Conservation (phyloP, 1,284 basidiomycete species). For the Cutaneotrichosporon dermatis region DNA sequence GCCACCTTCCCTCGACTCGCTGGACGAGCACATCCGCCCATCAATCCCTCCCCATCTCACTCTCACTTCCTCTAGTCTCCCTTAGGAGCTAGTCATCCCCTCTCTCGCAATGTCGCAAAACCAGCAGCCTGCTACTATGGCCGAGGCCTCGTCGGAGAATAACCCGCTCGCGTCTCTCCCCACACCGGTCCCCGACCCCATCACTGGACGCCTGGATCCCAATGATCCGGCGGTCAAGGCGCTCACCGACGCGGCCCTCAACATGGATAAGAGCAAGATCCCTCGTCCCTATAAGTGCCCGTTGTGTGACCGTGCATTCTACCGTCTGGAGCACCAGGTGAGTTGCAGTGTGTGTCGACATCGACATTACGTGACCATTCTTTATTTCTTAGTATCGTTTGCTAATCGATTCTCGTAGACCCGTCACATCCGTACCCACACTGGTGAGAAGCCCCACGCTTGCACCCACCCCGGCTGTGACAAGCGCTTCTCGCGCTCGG, state of each 20-base stretch:
- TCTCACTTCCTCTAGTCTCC: not conserved
- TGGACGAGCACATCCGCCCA: not conserved
- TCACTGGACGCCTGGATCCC: constrained; percentile 49
- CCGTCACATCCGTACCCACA: constrained; percentile 95
- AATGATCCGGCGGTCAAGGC: constrained; percentile 51
- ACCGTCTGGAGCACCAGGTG: constrained; percentile 87
- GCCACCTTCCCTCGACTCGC: not conserved
- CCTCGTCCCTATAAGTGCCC: constrained; percentile 92
- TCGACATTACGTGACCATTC: not conserved
- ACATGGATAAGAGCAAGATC: constrained; percentile 53
- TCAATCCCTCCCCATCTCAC: not conserved
- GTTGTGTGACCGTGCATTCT: constrained; percentile 84
- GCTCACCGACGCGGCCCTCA: constrained; percentile 49
- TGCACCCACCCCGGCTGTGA: constrained; percentile 94
- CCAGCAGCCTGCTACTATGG: constrained; percentile 11
- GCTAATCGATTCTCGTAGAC: constrained; percentile 59
- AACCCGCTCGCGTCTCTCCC: constrained; percentile 20
- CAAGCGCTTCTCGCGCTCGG: constrained; percentile 94
- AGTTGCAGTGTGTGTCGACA: constrained; percentile 30
- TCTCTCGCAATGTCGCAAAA: constrained; percentile 4
- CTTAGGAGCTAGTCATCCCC: not conserved
- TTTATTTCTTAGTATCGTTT: too few relatives aligned
- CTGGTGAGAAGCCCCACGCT: constrained; percentile 93
- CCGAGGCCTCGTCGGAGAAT: constrained; percentile 12
- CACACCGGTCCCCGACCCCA: constrained; percentile 44